Percentiles rank a stretch among this genome's conserved stretches.
phyloP scores from a whole-genome alignment of 306 rosid genomes.

The Lupinus albus region DNA sequence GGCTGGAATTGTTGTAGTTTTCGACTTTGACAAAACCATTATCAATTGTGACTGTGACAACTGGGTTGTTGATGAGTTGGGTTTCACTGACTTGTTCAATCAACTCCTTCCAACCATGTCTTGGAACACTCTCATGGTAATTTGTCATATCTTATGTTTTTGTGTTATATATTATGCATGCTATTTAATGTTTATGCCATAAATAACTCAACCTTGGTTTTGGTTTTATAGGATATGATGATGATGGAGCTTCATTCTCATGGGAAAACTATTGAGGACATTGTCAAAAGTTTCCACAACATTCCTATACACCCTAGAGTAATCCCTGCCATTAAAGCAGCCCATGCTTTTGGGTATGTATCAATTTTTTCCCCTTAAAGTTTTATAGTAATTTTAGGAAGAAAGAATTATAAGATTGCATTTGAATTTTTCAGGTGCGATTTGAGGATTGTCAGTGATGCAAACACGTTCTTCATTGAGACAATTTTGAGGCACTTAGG shows the following conservation, averaged over 20 bases:
- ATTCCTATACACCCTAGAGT: constrained; percentile 61
- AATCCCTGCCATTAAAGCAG: constrained; percentile 67
- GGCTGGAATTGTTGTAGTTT: constrained; percentile 63
- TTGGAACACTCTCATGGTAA: constrained; percentile 87
- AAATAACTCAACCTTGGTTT: neutral
- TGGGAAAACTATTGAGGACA: constrained; percentile 61
- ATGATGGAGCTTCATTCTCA: constrained; percentile 67
- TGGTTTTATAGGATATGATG: constrained; percentile 61
- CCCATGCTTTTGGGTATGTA: constrained; percentile 58
- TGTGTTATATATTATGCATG: neutral
- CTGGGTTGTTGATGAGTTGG: constrained; percentile 77
- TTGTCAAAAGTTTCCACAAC: constrained; percentile 51
- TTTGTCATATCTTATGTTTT: neutral
- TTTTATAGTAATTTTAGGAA: neutral
- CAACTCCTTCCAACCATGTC: constrained; percentile 76
- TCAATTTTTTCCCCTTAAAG: neutral
- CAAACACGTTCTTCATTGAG: constrained; percentile 72
- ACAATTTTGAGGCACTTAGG: constrained; percentile 69
- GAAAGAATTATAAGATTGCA: constrained; percentile 1
- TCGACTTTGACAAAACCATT: constrained; percentile 85
- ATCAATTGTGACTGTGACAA: constrained; percentile 78
- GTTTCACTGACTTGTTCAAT: constrained; percentile 67
- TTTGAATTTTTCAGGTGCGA: constrained; percentile 58
- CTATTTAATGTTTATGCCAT: neutral
- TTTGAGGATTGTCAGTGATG: constrained; percentile 80